Base-by-base conservation (phyloP, 2,329 filamentous ascomycete species). In the Alternaria sp. region DNA sequence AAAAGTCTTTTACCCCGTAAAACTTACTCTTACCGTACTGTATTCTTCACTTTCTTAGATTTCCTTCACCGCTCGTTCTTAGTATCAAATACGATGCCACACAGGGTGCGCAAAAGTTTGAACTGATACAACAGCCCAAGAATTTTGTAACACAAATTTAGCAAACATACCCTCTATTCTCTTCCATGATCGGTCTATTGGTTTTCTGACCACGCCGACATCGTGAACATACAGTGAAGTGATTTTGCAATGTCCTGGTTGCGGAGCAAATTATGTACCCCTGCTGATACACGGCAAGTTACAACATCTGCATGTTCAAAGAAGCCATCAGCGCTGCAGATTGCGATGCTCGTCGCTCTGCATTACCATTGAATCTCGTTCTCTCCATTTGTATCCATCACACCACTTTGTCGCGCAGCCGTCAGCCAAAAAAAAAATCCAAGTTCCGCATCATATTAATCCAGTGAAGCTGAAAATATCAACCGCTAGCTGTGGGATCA, bases 201-300 rank as follows among this genome's bases (percentile, higher is more conserved):
- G 2, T 34, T 1, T 3, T n/a, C 8, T 2, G 21, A 9, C 3
- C 0, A 14, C 11, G 21, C 11, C 9, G 5, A 5, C 5, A 6
- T 24, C 3, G 6, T 3, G 11, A 24, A 10, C 4, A 8, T 4
- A 7, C 4, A 6, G 24, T 14, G 21, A 10, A 24, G 11, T 40
- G 11, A 2, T 24, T 40, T 0, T 21, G 10, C 11, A 23, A 39
- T 0, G 0, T 23, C 13, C 17, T 5, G 37, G 37, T 23, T 23
- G 17, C 13, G 23, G 13, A 1, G 17, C 17, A 23, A 23, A 39
- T 6, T 6, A 4, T 39, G 10, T 23, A 39, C 0, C 2, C 4
- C 9, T 10, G 5, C 7, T 31, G 8, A 6, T 31, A 9, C 10
- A 10, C 3, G 29, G 5, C 10, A 9, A 31, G 6, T 31, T 31